Evolutionary conservation across 208 protist genomes (phyloP).

Genomic region (Trypanosoma theileri): DNA sequence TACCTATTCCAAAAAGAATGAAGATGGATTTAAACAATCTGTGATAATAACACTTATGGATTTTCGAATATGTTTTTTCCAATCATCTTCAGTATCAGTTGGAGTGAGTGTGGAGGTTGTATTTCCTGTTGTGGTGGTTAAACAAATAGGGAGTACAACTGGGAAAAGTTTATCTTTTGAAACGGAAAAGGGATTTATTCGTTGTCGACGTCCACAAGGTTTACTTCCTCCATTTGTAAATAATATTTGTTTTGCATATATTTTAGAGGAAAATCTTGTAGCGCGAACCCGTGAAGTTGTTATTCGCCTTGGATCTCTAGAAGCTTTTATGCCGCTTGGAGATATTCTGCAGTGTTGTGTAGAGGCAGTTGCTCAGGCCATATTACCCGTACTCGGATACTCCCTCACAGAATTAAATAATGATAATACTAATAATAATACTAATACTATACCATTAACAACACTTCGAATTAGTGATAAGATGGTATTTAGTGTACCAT

Average conservation of each 20-base stretch:
- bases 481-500: slow-evolving; percentile 18
- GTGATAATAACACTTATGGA: slow-evolving; percentile 26
- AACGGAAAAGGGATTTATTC: slow-evolving; percentile 28
- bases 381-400: slow-evolving; percentile 27
- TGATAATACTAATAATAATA: slow-evolving; percentile 1
- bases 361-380: slow-evolving; percentile 30
- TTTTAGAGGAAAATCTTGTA: slow-evolving; percentile 21
- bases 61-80: slow-evolving; percentile 25
- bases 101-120: slow-evolving; percentile 14
- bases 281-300: slow-evolving; percentile 8
- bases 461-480: slow-evolving; percentile 1
- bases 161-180: slow-evolving; percentile 17
- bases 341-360: slow-evolving; percentile 34
- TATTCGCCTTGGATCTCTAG: slow-evolving; percentile 21
- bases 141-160: slow-evolving; percentile 20
- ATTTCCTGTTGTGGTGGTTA: slow-evolving; percentile 28
- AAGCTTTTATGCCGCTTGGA: slow-evolving; percentile 36
- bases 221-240: slow-evolving; percentile 26
- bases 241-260: slow-evolving; percentile 23
- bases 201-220: slow-evolving; percentile 16
- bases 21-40: slow-evolving; percentile 33
- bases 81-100: neutral
- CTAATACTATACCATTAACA: neutral
- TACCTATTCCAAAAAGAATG: slow-evolving; percentile 28
- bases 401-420: neutral